phyloP scores from a whole-genome alignment of 768 basidiomycete species.

The Suillus paluster region DNA sequence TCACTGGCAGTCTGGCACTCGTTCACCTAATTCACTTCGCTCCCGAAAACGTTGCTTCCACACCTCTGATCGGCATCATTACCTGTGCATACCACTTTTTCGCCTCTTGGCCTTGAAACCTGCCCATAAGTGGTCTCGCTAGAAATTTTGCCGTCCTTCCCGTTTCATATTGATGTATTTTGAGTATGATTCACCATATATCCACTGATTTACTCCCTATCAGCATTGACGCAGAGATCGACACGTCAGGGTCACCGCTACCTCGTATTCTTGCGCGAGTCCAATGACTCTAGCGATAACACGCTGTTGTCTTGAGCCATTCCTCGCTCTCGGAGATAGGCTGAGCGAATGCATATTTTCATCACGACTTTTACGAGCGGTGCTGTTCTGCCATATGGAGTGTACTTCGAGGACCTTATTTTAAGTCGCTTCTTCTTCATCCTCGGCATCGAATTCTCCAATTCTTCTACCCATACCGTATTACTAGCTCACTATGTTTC shows the following conservation, averaged over 20 bases:
- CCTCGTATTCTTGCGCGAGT: conserved; percentile 36
- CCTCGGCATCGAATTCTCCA: neutral
- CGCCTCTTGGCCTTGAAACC: conserved; percentile 26
- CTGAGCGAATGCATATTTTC: conserved; percentile 37
- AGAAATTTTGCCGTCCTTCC: conserved; percentile 29
- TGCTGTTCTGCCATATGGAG: conserved; percentile 35
- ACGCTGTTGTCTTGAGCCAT: conserved; percentile 34
- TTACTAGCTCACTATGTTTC: conserved; percentile 26
- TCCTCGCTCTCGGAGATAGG: conserved; percentile 25
- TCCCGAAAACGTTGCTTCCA: conserved; percentile 39
- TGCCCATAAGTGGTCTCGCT: conserved; percentile 17
- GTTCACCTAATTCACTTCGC: conserved; percentile 32
- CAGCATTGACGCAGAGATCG: neutral
- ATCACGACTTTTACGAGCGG: conserved; percentile 30
- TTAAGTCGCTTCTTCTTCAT: neutral
- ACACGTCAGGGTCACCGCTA: conserved; percentile 29
- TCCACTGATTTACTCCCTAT: conserved; percentile 5
- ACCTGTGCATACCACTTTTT: conserved; percentile 36
- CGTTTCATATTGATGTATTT: conserved; percentile 37
- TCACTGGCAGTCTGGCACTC: neutral
- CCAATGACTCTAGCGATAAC: conserved; percentile 24
- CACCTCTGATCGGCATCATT: conserved; percentile 30
- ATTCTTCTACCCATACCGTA: neutral
- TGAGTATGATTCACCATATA: conserved; percentile 33
- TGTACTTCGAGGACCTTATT: conserved; percentile 35